Base-by-base conservation (phyloP, 2,329 filamentous ascomycete species). In the Aaosphaeria pasadenensis region DNA sequence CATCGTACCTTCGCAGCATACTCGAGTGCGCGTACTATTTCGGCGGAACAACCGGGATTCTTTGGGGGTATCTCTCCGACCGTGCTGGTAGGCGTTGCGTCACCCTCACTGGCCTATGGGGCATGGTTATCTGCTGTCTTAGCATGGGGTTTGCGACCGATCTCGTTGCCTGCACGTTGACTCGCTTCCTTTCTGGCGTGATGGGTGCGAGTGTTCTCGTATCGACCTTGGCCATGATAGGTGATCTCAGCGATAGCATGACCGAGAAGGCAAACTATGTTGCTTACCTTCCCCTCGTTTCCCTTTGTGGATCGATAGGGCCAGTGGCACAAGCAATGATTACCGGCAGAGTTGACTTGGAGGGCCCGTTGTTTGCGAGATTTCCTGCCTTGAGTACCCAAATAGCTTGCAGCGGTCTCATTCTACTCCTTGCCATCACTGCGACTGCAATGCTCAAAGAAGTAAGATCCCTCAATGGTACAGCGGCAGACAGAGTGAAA, bases 11-110 rank as follows among this genome's bases (percentile, higher is more conserved):
- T 42, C 70, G 71, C 45, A 74, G 73, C 45, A 70, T 76, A n/a
- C 66, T 77, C 40, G 73, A 76, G 47, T 75, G 74, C 60, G 72
- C 74, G 24, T 77, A 76, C 54, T 74, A 73, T 17, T 72, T 77
- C 46, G 75, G 75, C 28, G 71, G 71, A 39, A 70, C 72, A 31
- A 68, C 63, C 39, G 74, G 74, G 36, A 60, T 75, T 11, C 66
- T 74, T 44, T 77, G 74, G 73, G 74, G 74, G 28, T 71, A 70
- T 45, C 61, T 74, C 17, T 61, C 73, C 5, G 74, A 77, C 52
- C 67, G 68, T 32, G 58, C 71, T 51, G 74, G 74, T 30, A 66
- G 74, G 6, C 66, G 71, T 40, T 69, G 66, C n/a, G 66, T 75
- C n/a, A 71, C 74, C 5, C 53, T 77, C 43, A 49, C 69, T 17